These are phyloP conservation scores for Candolleomyces aberdarensis DNA, from an alignment of 768 basidiomycete species.

Conservation along the genomic window DNA sequence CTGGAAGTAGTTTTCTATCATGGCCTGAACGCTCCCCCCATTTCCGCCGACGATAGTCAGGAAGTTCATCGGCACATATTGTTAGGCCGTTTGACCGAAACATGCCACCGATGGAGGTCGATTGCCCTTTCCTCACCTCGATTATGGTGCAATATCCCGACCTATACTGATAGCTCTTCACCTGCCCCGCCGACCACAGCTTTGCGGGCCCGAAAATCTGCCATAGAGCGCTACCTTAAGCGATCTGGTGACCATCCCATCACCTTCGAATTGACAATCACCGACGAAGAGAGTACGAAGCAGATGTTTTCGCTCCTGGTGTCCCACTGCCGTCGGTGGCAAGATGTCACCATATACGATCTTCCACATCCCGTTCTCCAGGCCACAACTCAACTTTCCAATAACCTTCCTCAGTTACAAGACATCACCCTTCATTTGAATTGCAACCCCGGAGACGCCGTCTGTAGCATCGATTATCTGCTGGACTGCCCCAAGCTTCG, in stretches of 20 bases:
- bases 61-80: neutral
- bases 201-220: neutral
- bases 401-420: neutral
- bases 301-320: neutral
- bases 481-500: neutral
- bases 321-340: neutral
- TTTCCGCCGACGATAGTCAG: neutral
- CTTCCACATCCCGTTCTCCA: neutral
- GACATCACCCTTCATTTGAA: neutral
- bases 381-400: neutral
- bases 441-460: neutral
- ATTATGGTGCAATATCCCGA: neutral
- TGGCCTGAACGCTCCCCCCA: neutral
- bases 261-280: neutral
- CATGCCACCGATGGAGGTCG: neutral
- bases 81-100: neutral
- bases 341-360: neutral
- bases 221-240: neutral
- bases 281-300: neutral
- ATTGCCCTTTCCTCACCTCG: neutral
- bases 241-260: neutral
- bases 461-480: neutral
- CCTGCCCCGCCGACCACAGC: neutral
- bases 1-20: neutral
- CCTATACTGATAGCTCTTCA: neutral